Evolutionary conservation across 805 yeast species (phyloP).

Genomic region (Candida adriatica): DNA sequence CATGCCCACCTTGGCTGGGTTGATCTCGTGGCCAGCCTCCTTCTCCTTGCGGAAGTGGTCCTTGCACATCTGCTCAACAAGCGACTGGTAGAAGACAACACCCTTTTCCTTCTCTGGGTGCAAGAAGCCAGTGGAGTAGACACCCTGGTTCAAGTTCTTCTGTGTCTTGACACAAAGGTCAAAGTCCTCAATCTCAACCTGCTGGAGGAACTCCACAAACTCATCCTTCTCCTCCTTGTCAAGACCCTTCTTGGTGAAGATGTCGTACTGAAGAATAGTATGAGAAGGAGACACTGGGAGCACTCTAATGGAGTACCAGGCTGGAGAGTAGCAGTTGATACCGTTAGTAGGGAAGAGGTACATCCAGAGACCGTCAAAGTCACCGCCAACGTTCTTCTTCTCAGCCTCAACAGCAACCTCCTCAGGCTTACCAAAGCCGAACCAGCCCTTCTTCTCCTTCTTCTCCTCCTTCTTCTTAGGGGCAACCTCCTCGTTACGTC

Average conservation of each 20-base stretch:
- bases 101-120: slow-evolving; percentile 57
- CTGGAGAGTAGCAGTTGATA: slow-evolving; percentile 58
- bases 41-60: slow-evolving; percentile 42
- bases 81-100: slow-evolving; percentile 47
- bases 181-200: slow-evolving; percentile 56
- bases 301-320: slow-evolving; percentile 58
- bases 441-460: slow-evolving; percentile 38
- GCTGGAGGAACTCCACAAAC: slow-evolving; percentile 56
- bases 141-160: slow-evolving; percentile 54
- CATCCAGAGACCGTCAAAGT: slow-evolving; percentile 56
- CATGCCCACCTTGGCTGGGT: slow-evolving; percentile 39
- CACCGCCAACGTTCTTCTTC: slow-evolving; percentile 46
- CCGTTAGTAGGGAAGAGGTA: slow-evolving; percentile 57
- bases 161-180: slow-evolving; percentile 54
- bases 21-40: slow-evolving; percentile 37
- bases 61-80: slow-evolving; percentile 53
- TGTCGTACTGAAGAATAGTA: slow-evolving; percentile 54
- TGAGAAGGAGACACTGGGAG: slow-evolving; percentile 46
- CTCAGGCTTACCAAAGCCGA: slow-evolving; percentile 37
- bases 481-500: slow-evolving; percentile 28
- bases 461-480: slow-evolving; percentile 22
- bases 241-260: slow-evolving; percentile 54
- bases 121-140: slow-evolving; percentile 50
- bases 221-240: slow-evolving; percentile 47
- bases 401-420: slow-evolving; percentile 12